Conservation (phyloP, 257 asterid genomes). For the Solanum sitiens region DNA sequence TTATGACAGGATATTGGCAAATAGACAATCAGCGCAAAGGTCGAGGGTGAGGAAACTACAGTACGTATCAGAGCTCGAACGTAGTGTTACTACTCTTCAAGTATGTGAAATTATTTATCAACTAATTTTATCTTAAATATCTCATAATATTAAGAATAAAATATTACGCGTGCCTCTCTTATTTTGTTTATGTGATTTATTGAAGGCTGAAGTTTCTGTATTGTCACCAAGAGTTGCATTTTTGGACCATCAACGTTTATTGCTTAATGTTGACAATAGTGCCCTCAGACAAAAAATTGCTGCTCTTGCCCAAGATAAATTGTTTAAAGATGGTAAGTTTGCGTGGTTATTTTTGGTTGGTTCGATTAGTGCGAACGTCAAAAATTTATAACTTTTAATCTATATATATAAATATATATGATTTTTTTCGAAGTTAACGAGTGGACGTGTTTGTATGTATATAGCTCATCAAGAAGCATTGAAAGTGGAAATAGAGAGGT, state of each 20-base stretch:
- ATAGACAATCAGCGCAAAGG: conserved; percentile 92
- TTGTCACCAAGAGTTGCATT: conserved; percentile 88
- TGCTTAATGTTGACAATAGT: conserved; percentile 80
- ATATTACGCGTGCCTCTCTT: neutral
- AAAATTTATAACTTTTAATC: neutral
- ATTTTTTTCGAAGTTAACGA: rapidly evolving
- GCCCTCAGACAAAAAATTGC: conserved; percentile 91
- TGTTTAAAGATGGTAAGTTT: conserved; percentile 75
- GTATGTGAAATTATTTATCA: conserved; percentile 15
- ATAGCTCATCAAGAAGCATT: conserved; percentile 95
- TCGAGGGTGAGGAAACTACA: conserved; percentile 88
- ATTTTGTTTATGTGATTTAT: neutral
- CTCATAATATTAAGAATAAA: neutral
- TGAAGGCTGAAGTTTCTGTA: conserved; percentile 83
- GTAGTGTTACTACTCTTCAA: conserved; percentile 76
- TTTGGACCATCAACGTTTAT: conserved; percentile 87
- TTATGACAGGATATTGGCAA: conserved; percentile 72
- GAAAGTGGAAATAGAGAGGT: conserved; percentile 87
- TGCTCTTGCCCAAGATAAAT: conserved; percentile 88
- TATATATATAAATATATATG: no score
- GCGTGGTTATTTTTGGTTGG: neutral
- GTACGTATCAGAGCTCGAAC: conserved; percentile 85
- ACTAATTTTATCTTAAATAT: neutral
- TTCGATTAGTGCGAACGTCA: neutral
- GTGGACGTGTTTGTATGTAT: neutral